A percentile compares a stretch with the other conserved stretches of the same genome.
Conservation (phyloP, 78 protist genomes). For the Dictyostelium firmibasis region DNA sequence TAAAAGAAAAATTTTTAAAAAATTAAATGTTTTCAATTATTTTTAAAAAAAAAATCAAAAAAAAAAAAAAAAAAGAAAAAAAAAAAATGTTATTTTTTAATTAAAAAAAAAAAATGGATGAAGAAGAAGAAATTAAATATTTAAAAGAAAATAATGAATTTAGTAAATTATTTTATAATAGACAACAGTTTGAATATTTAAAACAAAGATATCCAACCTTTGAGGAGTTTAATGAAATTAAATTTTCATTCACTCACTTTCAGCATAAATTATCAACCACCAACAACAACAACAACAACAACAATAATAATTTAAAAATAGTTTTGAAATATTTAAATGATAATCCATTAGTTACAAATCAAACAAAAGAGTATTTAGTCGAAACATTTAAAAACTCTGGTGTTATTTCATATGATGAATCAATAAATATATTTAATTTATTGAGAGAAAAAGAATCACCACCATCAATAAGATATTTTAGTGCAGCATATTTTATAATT, state of each 20-base stretch:
- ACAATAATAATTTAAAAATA: neutral
- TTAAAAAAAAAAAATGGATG: neutral
- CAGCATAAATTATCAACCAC: neutral
- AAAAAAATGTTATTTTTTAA: no score
- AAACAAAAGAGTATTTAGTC: neutral
- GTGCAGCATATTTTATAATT: neutral
- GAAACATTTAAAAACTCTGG: neutral
- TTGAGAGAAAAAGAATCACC: neutral
- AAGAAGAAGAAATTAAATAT: neutral
- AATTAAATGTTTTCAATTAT: no score
- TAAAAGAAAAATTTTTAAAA: no score
- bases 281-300: no score
- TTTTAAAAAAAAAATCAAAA: no score
- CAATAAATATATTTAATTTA: neutral
- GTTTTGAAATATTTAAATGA: neutral
- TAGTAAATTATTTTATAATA: neutral
- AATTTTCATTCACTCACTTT: neutral
- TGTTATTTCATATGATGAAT: neutral
- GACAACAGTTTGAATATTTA: neutral
- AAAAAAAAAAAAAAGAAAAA: no score
- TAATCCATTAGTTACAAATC: neutral
- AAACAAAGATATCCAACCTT: neutral
- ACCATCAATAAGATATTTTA: neutral
- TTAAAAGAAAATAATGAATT: neutral
- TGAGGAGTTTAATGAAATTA: neutral